Evolutionary conservation across 2,329 filamentous ascomycete species (phyloP), one percentile per base, ranked within the genome.

Genomic region (Aureobasidium musti): DNA sequence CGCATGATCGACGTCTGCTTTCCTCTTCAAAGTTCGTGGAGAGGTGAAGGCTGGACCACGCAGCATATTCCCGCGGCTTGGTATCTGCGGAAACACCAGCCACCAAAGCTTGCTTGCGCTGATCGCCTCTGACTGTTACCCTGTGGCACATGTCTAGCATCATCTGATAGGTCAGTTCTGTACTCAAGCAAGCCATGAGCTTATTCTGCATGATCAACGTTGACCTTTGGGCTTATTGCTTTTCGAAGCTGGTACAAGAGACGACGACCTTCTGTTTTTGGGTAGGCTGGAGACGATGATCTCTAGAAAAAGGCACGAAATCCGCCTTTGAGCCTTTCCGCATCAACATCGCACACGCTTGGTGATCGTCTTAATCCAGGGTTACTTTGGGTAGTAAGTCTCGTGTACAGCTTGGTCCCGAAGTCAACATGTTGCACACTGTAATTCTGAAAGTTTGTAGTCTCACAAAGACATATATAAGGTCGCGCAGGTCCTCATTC

Each of bases 201-300:
- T 50, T 50, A 10, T 50, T 50, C 7, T 50, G 23, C 47, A 30
- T 49, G 45, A 50, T 50, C 47, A 30, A 50, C 47, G 17, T 50
- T 8, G n/a, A 50, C 2, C n/a, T 23, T 30, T 23, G 23, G 14
- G n/a, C 47, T 50, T 50, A 50, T 50, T 23, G 11, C 30, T 28
- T 13, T 28, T 50, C 47, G 47, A 50, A 50, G 47, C 47, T 28
- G 47, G 23, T 50, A 11, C 23, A 28, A 11, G 5, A 50, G 47
- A 28, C 47, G 47, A 30, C 47, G 47, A 50, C 47, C 47, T 50
- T 50, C 47, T 50, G 28, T 11, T 50, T 50, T 5, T 50, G 47
- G 47, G 14, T 17, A 28, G 21, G 13, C 23, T 50, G 7, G 47
- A 2, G 23, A 30, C 23, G 23, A 50, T 30, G 23, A 50, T 50